phyloP scores from a whole-genome alignment of 257 asterid species.

The Vinca minor region DNA sequence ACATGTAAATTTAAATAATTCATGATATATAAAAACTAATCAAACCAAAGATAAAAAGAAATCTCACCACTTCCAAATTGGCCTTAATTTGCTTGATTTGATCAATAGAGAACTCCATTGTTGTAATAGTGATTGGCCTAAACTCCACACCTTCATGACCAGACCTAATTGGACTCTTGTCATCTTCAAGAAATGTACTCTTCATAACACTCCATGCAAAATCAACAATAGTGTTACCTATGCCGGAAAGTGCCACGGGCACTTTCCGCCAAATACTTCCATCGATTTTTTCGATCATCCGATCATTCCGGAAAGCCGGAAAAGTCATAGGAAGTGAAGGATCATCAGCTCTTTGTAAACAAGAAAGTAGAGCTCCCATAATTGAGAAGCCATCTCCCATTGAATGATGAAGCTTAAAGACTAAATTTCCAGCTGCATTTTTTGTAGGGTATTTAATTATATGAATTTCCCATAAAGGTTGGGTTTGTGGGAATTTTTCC shows the following conservation, averaged over 20 bases:
- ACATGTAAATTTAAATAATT: too few relatives aligned
- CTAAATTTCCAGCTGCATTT: constrained; percentile 26
- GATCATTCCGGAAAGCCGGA: constrained; percentile 16
- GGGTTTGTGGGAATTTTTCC: constrained; percentile 27
- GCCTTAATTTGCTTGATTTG: constrained; percentile 29
- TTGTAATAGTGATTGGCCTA: constrained; percentile 25
- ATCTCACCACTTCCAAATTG: constrained; percentile 26
- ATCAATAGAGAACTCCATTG: constrained; percentile 24
- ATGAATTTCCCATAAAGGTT: constrained; percentile 41
- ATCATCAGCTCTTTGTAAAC: constrained; percentile 34
- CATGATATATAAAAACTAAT: background rate
- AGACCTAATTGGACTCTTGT: constrained; percentile 24
- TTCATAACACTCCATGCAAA: constrained; percentile 32
- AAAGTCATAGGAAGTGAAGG: constrained; percentile 33
- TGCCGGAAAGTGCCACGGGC: constrained; percentile 10
- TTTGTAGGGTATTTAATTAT: constrained; percentile 31
- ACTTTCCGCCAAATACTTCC: constrained; percentile 6
- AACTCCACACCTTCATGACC: constrained; percentile 31
- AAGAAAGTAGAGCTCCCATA: constrained; percentile 39
- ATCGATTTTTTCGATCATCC: background rate
- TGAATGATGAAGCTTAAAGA: constrained; percentile 37
- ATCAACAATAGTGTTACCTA: constrained; percentile 23
- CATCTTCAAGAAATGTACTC: constrained; percentile 33
- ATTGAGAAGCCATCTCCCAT: constrained; percentile 40
- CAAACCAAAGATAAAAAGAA: background rate